Evolutionary conservation across 208 protist species (phyloP).

Genomic region (Crithidia thermophila): DNA sequence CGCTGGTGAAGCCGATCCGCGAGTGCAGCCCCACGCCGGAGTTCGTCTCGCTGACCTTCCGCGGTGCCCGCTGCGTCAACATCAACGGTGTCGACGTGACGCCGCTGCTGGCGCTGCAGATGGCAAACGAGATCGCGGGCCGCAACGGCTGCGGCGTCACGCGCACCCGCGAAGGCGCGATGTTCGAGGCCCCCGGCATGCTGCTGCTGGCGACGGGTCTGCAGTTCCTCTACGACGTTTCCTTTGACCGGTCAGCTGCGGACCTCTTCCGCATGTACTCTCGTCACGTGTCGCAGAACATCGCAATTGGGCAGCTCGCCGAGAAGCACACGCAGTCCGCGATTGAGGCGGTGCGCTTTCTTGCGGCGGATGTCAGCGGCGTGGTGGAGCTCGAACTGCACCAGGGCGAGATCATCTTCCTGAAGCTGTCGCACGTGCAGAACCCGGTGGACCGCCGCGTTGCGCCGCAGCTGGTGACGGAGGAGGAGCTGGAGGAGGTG

Average conservation of each 20-base stretch:
- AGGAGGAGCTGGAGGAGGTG: conserved; percentile 89
- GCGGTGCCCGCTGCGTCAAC: conserved; percentile 66
- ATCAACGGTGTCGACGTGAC: conserved; percentile 87
- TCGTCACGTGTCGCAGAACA: conserved; percentile 69
- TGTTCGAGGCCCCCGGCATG: conserved; percentile 94
- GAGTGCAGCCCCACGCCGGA: conserved; percentile 75
- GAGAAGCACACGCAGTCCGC: conserved; percentile 90
- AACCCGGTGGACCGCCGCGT: conserved; percentile 50
- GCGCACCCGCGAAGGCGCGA: conserved; percentile 78
- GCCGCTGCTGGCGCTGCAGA: conserved; percentile 78
- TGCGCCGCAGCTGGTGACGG: conserved; percentile 51
- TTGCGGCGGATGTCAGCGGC: conserved; percentile 70
- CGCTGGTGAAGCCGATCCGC: conserved; percentile 58
- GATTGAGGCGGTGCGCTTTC: conserved; percentile 79
- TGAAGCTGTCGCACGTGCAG: conserved; percentile 79
- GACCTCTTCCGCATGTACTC: conserved; percentile 87
- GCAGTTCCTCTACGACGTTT: conserved; percentile 87
- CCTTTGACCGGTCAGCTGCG: conserved; percentile 71
- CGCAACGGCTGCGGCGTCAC: conserved; percentile 86
- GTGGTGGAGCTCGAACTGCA: conserved; percentile 90
- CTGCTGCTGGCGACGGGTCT: conserved; percentile 72
- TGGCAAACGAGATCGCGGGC: conserved; percentile 89
- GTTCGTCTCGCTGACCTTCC: conserved; percentile 85
- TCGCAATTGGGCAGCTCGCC: conserved; percentile 63
- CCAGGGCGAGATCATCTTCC: conserved; percentile 88